Base-by-base conservation (phyloP, 2,329 filamentous ascomycete species). In the Epichloe amarillans region DNA sequence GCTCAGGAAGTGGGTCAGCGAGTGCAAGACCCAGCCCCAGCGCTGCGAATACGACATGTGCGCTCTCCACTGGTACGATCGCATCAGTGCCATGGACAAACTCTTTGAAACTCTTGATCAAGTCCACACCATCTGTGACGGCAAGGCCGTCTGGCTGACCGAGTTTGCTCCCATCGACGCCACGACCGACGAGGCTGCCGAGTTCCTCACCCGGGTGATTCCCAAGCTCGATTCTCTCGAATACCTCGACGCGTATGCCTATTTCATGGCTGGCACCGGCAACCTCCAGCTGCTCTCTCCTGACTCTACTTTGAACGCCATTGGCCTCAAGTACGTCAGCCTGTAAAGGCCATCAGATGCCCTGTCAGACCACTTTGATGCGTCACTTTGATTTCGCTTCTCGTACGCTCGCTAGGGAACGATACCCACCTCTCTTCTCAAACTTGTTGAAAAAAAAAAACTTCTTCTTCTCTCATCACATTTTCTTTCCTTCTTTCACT, bases 1-100 rank as follows among this genome's bases (percentile, higher is more conserved):
- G 50, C 52, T 53, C 44, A 26, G 17, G 19, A 4, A 11, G 7
- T 53, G 38, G n/a, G 44, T 53, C 5, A 1, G 19, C 0, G n/a
- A 47, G 21, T 53, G 52, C 14, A 14, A 48, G 49, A 12, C 2
- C 15, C 37, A 53, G 51, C 37, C 2, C 15, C 37, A 53, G 51
- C 37, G 26, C 50, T 84, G 80, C 70, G 59, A 66, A 38, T 72
- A 75, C 53, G 77, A 83, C 65, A 82, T 81, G 64, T 74, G 80
- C 65, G 71, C 73, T 61, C 69, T 79, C 44, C 82, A 85, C 68
- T 84, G 80, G 79, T 85, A 85, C 67, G 75, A 74, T 46, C 64
- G 65, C 40, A 67, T 73, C 15, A 61, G 69, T 49, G 71, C 71
- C 51, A 62, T 66, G 26, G 64, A 72, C 41, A 69, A 67, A 54